Base-by-base conservation (phyloP, 2,329 filamentous ascomycete genomes). In the Pseudohalonectria lignicola region DNA sequence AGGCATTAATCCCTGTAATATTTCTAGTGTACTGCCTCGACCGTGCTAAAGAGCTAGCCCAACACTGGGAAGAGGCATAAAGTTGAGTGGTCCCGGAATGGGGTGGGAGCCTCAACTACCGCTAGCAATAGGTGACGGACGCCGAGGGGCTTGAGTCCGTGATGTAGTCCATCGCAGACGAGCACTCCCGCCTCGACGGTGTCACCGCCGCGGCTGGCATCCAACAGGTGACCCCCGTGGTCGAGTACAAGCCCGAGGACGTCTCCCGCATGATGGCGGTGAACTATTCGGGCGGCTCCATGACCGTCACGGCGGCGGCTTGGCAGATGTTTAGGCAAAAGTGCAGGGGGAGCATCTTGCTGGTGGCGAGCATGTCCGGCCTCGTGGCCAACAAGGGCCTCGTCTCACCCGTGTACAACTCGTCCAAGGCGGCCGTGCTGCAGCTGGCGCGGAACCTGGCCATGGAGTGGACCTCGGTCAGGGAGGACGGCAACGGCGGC, bases 301-400 rank as follows among this genome's bases (percentile, higher is more conserved):
- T 81, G 64, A 86, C 80, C 47, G 82, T 81, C 20, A 78, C 79
- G 53, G 76, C 79, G 17, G 76, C 78, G 9, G 83, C 83, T 32
- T 69, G 75, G 35, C 76, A 82, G 43, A 71, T 76, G 63, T 20
- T 41, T 8, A 18, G 31, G 9, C 32, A 18, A 4, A 21, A 21
- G 7, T 6, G 56, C 21, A 61, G 59, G 3, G 74, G 72, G 2
- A 74, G 67, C 50, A 75, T 77, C 42, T 67, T 71, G 15, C 55
- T 77, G 42, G 69, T 77, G 39, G 70, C 69, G 2, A 73, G 67
- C 44, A 75, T 76, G 64, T 71, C 65, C 3, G 71, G 66, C 0
- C 56, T 59, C 19, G 59, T 76, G 35, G 71, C 71, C 17, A 54
- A 55, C 40, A 59, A 79, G 66, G 76, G 77, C n/a, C 62, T 80